These are phyloP conservation scores for Kwoniella mangroviensis DNA, from an alignment of 768 basidiomycete genomes.

Conservation along the genomic window DNA sequence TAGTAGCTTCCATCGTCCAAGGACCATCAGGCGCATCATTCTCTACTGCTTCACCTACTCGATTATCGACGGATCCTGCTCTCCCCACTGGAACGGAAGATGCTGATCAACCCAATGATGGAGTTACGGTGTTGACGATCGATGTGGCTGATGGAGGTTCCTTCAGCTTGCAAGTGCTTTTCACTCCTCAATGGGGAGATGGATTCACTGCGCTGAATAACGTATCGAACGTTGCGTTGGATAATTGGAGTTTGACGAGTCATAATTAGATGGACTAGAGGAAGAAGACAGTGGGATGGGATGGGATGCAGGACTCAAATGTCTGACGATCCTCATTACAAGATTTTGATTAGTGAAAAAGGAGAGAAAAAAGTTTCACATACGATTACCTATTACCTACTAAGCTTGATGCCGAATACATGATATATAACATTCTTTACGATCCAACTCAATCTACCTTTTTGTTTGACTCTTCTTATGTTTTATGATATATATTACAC, in stretches of 20 bases:
- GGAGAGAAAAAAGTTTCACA: no score
- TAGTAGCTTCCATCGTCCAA: slow-evolving; percentile 71
- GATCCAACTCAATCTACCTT: background rate
- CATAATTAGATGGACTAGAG: slow-evolving; percentile 59
- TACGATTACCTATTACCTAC: no score
- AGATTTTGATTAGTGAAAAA: no score
- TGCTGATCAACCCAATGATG: slow-evolving; percentile 71
- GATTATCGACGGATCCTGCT: slow-evolving; percentile 68
- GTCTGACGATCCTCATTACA: no score
- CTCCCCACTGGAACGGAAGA: slow-evolving; percentile 62
- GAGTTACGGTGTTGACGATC: slow-evolving; percentile 79
- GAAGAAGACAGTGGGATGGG: background rate
- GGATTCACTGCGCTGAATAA: slow-evolving; percentile 61
- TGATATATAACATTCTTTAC: slow-evolving; percentile 6
- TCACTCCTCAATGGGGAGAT: slow-evolving; percentile 86
- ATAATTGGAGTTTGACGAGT: slow-evolving; percentile 76
- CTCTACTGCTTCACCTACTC: slow-evolving; percentile 64
- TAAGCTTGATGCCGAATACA: background rate
- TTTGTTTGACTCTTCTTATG: background rate
- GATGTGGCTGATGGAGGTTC: slow-evolving; percentile 68
- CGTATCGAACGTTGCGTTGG: slow-evolving; percentile 72
- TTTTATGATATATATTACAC: background rate
- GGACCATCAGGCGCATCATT: slow-evolving; percentile 72
- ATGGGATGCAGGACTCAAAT: background rate
- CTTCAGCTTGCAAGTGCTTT: slow-evolving; percentile 79